Base-by-base conservation (phyloP, 2,329 filamentous ascomycete genomes). In the Rhynchosporium agropyri region DNA sequence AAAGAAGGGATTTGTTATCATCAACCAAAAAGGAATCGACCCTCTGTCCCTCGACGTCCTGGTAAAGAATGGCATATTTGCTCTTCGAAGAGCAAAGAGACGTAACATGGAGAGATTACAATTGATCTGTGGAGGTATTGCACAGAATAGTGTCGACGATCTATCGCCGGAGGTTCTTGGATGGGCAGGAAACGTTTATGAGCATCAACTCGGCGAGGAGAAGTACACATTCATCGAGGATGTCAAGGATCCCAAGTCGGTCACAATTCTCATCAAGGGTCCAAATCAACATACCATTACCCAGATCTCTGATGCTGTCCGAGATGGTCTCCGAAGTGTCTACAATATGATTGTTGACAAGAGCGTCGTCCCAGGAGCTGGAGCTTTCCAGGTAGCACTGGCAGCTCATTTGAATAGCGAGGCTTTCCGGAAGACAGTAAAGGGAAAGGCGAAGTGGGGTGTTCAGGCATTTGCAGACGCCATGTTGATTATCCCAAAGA, bases 271-370 rank as follows among this genome's bases (percentile, higher is more conserved):
- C 73, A 98, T 99, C 83, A 99, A 98, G 83, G 95, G 95, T 29
- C 95, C 95, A 67, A 99, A 99, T 79, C 83, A 88, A 74, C 95
- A 99, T 81, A 98, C 94, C 65, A 99, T 99, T 73, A 88, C 90
- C 13, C 95, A 99, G 78, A 92, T 99, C 74, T 96, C 92, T 69
- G 95, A 99, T 75, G 95, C 95, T 2, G 95, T 98, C 50, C 87
- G 95, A 60, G 95, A 99, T 75, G 95, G 95, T 66, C 84, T 99
- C 70, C 87, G 95, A 74, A 96, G 92, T 76, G 95, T 98, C 56
- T 98, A 97, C 85, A 99, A 99, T 83, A 97, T 96, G 83, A 98
- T 99, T 76, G 94, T 98, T n/a, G 95, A 99, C 77, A 87, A 89
- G 79, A 94, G 90, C 70, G 95, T 99, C 26, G 92, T 99, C 31